Percentiles rank a stretch among this genome's conserved stretches.
Conservation (phyloP, 345 rosid species). For the Gynandropsis gynandra region DNA sequence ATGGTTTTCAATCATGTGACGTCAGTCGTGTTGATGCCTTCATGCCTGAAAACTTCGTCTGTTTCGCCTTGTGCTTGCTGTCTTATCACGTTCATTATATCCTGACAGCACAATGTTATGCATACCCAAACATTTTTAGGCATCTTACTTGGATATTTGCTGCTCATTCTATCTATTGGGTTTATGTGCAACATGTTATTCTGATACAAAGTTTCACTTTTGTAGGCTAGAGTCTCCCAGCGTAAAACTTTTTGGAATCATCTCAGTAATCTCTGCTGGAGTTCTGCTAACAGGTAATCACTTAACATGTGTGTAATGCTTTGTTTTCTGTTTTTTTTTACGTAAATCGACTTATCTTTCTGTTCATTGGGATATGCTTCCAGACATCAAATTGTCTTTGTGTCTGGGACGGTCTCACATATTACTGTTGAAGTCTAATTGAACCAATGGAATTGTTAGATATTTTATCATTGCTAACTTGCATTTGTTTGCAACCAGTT, state of each 20-base stretch:
- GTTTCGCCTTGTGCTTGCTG: too few species aligned
- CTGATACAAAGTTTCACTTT: conserved; percentile 27
- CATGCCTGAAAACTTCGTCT: too few species aligned
- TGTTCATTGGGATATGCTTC: conserved; percentile 10
- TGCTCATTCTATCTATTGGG: conserved; percentile 2
- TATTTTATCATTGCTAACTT: conserved; percentile 12
- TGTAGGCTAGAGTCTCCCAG: conserved; percentile 96
- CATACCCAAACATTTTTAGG: neutral
- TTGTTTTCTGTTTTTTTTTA: conserved; percentile 12
- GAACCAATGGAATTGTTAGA: neutral
- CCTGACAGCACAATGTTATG: neutral
- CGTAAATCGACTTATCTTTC: neutral
- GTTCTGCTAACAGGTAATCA: conserved; percentile 70
- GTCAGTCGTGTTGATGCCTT: too few species aligned
- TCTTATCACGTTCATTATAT: neutral
- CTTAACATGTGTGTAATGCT: conserved; percentile 1
- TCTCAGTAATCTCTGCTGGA: conserved; percentile 74
- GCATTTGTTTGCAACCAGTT: conserved; percentile 45
- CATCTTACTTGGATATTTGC: neutral
- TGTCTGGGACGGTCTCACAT: too few species aligned
- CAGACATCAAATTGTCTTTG: neutral
- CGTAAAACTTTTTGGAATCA: conserved; percentile 81
- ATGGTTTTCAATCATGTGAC: neutral
- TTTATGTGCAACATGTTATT: conserved; percentile 17
- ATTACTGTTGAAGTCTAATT: neutral